These are phyloP conservation scores for Crassisporium funariophilum DNA, from an alignment of 768 basidiomycete genomes.

Conservation along the genomic window DNA sequence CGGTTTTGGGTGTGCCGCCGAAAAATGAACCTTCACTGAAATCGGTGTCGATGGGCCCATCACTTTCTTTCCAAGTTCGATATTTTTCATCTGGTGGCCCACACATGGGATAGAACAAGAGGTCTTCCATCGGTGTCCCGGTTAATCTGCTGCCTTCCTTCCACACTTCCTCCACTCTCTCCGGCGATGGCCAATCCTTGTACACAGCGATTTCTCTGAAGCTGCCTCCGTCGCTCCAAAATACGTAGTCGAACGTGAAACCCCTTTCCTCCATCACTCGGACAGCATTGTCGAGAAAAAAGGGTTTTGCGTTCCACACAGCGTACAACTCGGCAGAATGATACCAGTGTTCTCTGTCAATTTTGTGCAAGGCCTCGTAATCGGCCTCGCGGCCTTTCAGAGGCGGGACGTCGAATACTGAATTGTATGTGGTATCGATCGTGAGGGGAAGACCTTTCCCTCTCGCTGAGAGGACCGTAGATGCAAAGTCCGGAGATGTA, in stretches of 20 bases:
- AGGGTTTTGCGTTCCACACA: constrained; percentile 58
- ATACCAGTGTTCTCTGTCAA: constrained; percentile 43
- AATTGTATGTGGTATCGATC: constrained; percentile 46
- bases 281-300: constrained; percentile 46
- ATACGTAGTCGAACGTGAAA: constrained; percentile 49
- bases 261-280: constrained; percentile 24
- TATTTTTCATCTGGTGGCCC: constrained; percentile 33
- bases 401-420: constrained; percentile 52
- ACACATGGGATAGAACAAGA: constrained; percentile 50
- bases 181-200: constrained; percentile 46
- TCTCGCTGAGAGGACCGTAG: constrained; percentile 32
- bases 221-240: constrained; percentile 61
- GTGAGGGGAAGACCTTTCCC: constrained; percentile 36
- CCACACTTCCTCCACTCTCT: constrained; percentile 43
- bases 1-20: constrained; percentile 46
- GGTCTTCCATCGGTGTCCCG: constrained; percentile 37
- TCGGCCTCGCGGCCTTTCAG: constrained; percentile 31
- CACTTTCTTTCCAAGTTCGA: constrained; percentile 42
- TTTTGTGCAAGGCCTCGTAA: constrained; percentile 45
- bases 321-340: constrained; percentile 56
- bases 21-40: constrained; percentile 58
- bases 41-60: constrained; percentile 53
- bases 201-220: constrained; percentile 48
- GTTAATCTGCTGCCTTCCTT: constrained; percentile 31
- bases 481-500: constrained; percentile 42